These are phyloP conservation scores for Nemania sp. DNA, from an alignment of 2,329 filamentous ascomycete species.

Conservation along the genomic window DNA sequence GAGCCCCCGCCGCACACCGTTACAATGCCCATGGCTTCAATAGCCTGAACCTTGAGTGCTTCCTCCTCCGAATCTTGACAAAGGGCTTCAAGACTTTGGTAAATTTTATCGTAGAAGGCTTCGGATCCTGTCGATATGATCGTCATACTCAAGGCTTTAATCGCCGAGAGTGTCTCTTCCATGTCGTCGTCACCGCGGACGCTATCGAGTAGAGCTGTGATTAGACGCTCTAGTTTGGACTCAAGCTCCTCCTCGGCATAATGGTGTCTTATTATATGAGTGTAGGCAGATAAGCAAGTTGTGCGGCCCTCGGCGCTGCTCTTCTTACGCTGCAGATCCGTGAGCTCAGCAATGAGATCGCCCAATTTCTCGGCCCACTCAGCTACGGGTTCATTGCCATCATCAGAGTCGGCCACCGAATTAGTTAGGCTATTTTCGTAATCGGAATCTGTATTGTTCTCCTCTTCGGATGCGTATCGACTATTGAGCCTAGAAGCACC, in stretches of 20 bases:
- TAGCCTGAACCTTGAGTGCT: constrained; percentile 74
- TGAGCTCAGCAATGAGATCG: constrained; percentile 76
- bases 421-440: constrained; percentile 61
- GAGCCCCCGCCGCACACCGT: constrained; percentile 81
- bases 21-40: constrained; percentile 79
- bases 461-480: constrained; percentile 73
- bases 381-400: constrained; percentile 68
- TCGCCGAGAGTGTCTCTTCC: constrained; percentile 75
- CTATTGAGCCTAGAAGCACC: constrained; percentile 70
- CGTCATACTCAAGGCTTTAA: constrained; percentile 79
- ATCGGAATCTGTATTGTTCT: constrained; percentile 67
- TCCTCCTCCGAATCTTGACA: constrained; percentile 76
- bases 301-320: constrained; percentile 79
- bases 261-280: constrained; percentile 74
- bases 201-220: constrained; percentile 75
- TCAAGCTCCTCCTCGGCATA: constrained; percentile 74
- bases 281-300: constrained; percentile 70
- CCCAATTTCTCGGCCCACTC: constrained; percentile 73
- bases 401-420: constrained; percentile 70
- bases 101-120: constrained; percentile 72
- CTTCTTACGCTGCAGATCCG: constrained; percentile 80
- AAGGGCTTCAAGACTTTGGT: constrained; percentile 68
- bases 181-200: constrained; percentile 76
- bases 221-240: constrained; percentile 68
- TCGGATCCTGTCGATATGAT: constrained; percentile 75